These are phyloP conservation scores for Angophora floribunda DNA, from an alignment of 345 rosid species.

Conservation along the genomic window DNA sequence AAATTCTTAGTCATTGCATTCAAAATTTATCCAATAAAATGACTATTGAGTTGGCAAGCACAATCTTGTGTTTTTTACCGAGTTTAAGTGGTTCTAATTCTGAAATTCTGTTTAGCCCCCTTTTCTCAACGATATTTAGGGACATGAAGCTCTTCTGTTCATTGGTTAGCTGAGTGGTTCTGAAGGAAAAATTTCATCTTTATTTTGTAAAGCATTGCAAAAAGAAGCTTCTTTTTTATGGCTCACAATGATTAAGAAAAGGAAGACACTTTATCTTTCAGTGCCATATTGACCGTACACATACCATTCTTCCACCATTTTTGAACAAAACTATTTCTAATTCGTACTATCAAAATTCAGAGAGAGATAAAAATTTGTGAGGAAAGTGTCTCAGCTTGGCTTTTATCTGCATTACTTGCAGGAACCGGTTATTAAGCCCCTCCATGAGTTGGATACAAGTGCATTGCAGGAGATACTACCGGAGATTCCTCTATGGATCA, in stretches of 20 bases:
- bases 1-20: background rate
- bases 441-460: conserved; percentile 17
- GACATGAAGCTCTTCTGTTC: background rate
- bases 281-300: background rate
- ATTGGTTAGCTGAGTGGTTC: background rate
- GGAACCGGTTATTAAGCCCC: conserved; percentile 18
- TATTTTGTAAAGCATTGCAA: background rate
- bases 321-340: background rate
- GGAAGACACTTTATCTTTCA: background rate
- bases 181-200: background rate
- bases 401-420: background rate
- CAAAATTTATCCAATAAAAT: background rate
- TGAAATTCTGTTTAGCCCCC: background rate
- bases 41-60: background rate
- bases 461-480: conserved; percentile 18
- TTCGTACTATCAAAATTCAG: background rate
- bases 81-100: background rate
- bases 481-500: conserved; percentile 45
- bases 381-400: background rate
- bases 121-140: background rate
- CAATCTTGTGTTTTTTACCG: background rate
- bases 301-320: background rate
- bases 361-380: background rate
- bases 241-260: background rate
- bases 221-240: background rate